Conservation (phyloP, 2,329 filamentous ascomycete species). For the Cordyceps cicadae region DNA sequence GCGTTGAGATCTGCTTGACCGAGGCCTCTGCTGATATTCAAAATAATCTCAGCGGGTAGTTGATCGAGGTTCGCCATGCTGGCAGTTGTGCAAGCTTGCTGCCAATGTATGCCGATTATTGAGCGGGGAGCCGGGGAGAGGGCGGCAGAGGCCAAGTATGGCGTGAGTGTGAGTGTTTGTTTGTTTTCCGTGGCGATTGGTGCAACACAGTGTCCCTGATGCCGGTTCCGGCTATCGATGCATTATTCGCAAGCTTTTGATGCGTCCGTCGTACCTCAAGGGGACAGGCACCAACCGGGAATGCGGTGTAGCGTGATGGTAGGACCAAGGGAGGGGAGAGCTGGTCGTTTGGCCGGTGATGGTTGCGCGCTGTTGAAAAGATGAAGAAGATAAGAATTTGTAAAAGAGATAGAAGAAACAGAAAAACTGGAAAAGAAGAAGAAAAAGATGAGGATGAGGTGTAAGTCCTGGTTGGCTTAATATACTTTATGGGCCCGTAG, state of each 20-base stretch:
- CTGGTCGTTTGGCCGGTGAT: background rate
- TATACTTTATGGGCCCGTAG: background rate
- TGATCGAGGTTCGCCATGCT: background rate
- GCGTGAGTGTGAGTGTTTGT: background rate
- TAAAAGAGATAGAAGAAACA: too few species aligned
- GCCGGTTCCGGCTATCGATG: too few species aligned
- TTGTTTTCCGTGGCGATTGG: background rate
- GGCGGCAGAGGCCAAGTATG: background rate
- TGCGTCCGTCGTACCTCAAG: background rate
- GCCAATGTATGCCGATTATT: background rate
- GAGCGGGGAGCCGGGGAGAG: background rate
- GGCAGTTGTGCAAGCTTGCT: background rate
- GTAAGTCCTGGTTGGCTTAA: background rate
- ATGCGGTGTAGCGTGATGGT: background rate
- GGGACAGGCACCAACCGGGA: background rate
- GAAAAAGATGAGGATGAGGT: background rate
- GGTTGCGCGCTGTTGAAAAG: background rate
- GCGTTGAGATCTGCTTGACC: background rate
- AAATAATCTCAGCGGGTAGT: background rate
- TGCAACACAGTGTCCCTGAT: background rate
- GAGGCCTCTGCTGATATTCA: background rate
- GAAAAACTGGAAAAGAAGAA: background rate
- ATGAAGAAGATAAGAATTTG: background rate
- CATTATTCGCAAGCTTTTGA: background rate
- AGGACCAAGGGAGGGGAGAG: background rate